Evolutionary conservation across 495 filamentous ascomycete genomes (phyloP), one percentile per base, ranked within the genome.

Genomic region (Aspergillus egyptiacus): DNA sequence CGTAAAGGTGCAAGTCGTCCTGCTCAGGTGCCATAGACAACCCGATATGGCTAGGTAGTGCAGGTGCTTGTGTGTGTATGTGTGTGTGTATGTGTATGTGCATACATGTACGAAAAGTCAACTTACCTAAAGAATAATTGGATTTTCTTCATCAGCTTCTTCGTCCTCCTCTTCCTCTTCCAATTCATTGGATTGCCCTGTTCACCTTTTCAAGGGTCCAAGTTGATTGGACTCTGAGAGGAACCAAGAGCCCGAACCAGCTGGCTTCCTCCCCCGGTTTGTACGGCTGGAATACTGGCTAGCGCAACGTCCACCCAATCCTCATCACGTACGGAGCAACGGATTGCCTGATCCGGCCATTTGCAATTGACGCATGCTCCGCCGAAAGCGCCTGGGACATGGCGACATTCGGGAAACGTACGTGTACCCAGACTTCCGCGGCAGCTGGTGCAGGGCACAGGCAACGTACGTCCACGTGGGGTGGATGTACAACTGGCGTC

Each of bases 301-400:
- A 7, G 17, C 14, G 13, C 18, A 27, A 43, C 19, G 6, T 3
- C 8, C 7, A 8, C 15, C 42, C 50, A 46, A n/a, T 14, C 9
- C 17, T 41, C 27, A 31, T 47, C 50, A 25, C 27, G 42, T 15
- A 53, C 28, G 19, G 51, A 53, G 44, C 51, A 53, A 5, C 19
- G 25, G 25, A 6, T 19, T 13, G 30, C 51, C 31, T 37, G 15
- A 18, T 53, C 51, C 5, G 51, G 51, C 51, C 36, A 53, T 43
- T 53, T 53, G 44, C 31, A 53, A 23, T 53, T 53, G 44, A 30
- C 51, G 45, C 51, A 53, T 24, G 43, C 44, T 53, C 51, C 51
- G 1, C 37, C 44, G 30, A 53, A 48, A 31, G 44, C 44, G 17
- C 45, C 51, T 48, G 51, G 51, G 17, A 53, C 27, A 24, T 43